A percentile compares a stretch with the other conserved stretches of the same genome.
phyloP scores from a whole-genome alignment of 139 green algal species.

The Zygnema cylindricum region DNA sequence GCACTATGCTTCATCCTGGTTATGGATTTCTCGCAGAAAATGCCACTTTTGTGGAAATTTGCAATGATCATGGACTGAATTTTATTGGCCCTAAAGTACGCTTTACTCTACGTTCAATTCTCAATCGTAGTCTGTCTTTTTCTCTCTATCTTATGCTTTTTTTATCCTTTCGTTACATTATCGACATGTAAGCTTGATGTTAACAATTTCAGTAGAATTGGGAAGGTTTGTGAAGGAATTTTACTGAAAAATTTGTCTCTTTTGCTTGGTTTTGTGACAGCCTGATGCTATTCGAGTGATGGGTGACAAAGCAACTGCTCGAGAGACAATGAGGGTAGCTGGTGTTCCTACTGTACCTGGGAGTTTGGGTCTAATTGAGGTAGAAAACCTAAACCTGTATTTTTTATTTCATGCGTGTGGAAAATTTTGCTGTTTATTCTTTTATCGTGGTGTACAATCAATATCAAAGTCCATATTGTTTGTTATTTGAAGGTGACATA shows the following conservation, averaged over 20 bases:
- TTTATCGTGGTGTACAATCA: too few species aligned
- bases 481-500: too few species aligned
- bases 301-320: slow-evolving; percentile 94
- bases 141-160: too few species aligned
- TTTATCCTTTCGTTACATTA: too few species aligned
- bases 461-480: too few species aligned
- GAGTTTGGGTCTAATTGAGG: slow-evolving; percentile 85
- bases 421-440: too few species aligned
- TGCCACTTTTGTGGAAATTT: slow-evolving; percentile 95
- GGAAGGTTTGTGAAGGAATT: not conserved
- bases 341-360: slow-evolving; percentile 93
- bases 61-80: slow-evolving; percentile 89
- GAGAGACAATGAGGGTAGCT: slow-evolving; percentile 93
- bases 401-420: not conserved
- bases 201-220: slow-evolving; percentile 4
- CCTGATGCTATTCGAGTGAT: slow-evolving; percentile 88
- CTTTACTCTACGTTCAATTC: too few species aligned
- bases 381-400: not conserved
- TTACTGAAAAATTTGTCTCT: not conserved
- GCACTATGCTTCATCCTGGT: slow-evolving; percentile 84
- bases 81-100: slow-evolving; percentile 90
- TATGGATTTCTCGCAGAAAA: slow-evolving; percentile 98
- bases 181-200: not conserved
- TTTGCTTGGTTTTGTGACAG: slow-evolving; percentile 54
- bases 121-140: not conserved